Evolutionary conservation across 768 basidiomycete species (phyloP).

Genomic region (Lentinula detonsa): DNA sequence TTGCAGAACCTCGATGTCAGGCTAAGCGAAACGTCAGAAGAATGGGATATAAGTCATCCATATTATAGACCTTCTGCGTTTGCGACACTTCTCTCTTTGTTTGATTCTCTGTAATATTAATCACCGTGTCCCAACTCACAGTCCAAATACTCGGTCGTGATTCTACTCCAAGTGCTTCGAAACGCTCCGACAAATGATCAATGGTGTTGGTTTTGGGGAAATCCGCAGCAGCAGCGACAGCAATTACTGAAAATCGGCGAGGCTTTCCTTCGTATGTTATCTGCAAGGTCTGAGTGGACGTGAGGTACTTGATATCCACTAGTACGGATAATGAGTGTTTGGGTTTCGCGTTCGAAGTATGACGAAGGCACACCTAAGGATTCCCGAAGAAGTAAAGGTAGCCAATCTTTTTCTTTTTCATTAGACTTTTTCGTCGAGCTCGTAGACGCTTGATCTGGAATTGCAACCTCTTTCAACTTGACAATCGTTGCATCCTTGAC

Average conservation of each 20-base stretch:
- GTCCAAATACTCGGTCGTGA: conserved; percentile 45
- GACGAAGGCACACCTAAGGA: conserved; percentile 44
- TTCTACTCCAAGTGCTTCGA: conserved; percentile 41
- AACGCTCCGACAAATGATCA: conserved; percentile 29
- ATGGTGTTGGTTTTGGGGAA: neutral
- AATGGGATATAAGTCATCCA: conserved; percentile 8
- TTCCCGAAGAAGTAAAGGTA: conserved; percentile 60
- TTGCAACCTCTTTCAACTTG: conserved; percentile 39
- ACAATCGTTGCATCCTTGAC: conserved; percentile 47
- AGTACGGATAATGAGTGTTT: neutral
- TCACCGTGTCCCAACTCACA: conserved; percentile 62
- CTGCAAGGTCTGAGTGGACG: conserved; percentile 52
- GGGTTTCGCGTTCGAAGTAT: conserved; percentile 9
- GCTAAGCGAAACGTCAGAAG: conserved; percentile 20
- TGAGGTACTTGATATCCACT: conserved; percentile 75
- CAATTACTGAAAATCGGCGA: conserved; percentile 49
- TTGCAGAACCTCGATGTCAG: conserved; percentile 42
- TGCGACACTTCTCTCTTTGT: conserved; percentile 9
- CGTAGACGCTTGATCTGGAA: conserved; percentile 17
- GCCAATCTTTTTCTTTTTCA: conserved; percentile 56
- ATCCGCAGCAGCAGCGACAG: conserved; percentile 31
- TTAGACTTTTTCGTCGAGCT: conserved; percentile 12
- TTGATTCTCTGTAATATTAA: conserved; percentile 34
- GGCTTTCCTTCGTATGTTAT: conserved; percentile 55
- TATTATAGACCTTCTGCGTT: neutral